Evolutionary conservation across 768 basidiomycete genomes (phyloP), one percentile per base, ranked within the genome.

Genomic region (Panellus pusillus): DNA sequence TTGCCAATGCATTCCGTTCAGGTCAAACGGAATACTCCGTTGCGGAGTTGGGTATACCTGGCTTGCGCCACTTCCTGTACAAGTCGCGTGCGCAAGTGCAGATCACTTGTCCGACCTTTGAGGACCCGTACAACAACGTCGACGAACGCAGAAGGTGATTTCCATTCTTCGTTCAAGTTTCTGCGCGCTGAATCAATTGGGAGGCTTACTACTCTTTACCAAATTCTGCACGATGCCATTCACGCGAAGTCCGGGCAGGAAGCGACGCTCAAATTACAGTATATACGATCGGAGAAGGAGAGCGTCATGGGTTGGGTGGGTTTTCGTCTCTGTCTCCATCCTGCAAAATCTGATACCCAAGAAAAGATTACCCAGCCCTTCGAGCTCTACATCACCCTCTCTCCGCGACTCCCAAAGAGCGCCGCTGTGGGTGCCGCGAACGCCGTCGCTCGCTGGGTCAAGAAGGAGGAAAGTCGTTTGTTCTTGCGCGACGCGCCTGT

Each of bases 301-400:
- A 86, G 86, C 50, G 84, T 96, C 24, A 82, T 98, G 76, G 96
- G 93, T 41, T 98, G 97, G 96, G 95, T 98, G 66, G 52, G 89
- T 68, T 15, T 44, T 36, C 44, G 38, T 50, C 47, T 28, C 24
- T 27, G 32, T 45, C 42, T 43, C n/a, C 28, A 11, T 44, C 39
- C 9, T 9, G 29, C 42, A 28, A 40, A 55, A 18, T 20, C 44
- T 54, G 29, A 38, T 5, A 61, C 29, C 3, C 20, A 35, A 18
- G 37, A 24, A 40, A 29, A 98, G 95, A 88, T 95, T 54, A 97
- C 95, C 0, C 89, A 93, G 63, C 86, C 87, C 0, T 98, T 97
- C 65, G 97, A 98, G 68, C 72, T 98, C 14, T 98, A 97, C 66
- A 71, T 96, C 45, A 78, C 89, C 0, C 68, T 95, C 13, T 91